Evolutionary conservation across 2,329 filamentous ascomycete species (phyloP).

Genomic region (Beauveria brongniartii): DNA sequence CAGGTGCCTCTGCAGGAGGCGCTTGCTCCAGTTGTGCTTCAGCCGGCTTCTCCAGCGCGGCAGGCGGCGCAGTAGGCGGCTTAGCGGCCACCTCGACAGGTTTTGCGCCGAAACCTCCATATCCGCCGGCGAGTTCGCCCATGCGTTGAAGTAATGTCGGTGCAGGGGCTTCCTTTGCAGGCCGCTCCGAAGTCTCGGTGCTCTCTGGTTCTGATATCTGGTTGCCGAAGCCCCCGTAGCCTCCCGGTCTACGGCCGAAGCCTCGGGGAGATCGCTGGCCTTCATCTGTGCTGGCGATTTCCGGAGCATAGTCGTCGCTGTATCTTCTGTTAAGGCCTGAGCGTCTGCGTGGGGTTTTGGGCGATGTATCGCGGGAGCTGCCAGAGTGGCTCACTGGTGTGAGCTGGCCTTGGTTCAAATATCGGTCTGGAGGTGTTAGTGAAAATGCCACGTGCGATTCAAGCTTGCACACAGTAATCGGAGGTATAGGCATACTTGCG

Average conservation of each 20-base stretch:
- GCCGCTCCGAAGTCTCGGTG: conserved; percentile 31
- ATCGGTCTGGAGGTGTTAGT: conserved; percentile 40
- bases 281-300: conserved; percentile 35
- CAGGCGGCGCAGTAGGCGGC: not conserved
- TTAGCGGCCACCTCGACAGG: not conserved
- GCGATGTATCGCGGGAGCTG: conserved; percentile 55
- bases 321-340: conserved; percentile 30
- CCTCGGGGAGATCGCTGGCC: conserved; percentile 30
- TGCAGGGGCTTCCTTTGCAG: not conserved
- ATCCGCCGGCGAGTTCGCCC: conserved; percentile 48
- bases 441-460: not conserved
- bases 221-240: conserved; percentile 41
- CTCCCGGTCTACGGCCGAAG: conserved; percentile 33
- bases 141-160: conserved; percentile 47
- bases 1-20: not conserved
- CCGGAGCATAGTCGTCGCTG: conserved; percentile 38
- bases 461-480: not conserved
- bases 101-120: conserved; percentile 3
- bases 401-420: conserved; percentile 46
- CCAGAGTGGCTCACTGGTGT: conserved; percentile 56
- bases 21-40: not conserved
- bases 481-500: conserved; percentile 36
- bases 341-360: conserved; percentile 44
- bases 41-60: not conserved
- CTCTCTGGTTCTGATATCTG: conserved; percentile 30